A percentile compares a stretch with the other conserved stretches of the same genome.
Conservation (phyloP, 169 alveolate genomes). For the Plasmodium vinckei region DNA sequence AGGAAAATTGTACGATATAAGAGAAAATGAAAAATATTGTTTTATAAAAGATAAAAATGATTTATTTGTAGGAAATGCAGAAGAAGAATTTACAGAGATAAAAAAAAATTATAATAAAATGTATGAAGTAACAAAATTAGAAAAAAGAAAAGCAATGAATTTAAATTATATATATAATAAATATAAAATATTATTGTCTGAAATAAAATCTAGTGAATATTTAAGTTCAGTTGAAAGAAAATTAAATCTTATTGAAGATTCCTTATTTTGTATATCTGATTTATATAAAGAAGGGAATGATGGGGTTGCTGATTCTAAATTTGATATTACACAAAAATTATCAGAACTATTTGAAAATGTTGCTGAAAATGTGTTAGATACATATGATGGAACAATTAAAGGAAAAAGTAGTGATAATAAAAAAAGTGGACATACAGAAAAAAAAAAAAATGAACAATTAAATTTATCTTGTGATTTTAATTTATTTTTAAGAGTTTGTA, state of each 20-base stretch:
- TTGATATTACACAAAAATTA: background rate
- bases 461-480: slow-evolving; percentile 58
- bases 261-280: slow-evolving; percentile 18
- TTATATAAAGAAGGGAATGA: slow-evolving; percentile 24
- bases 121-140: background rate
- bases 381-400: slow-evolving; percentile 21
- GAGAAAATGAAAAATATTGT: no score
- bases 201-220: slow-evolving; percentile 62
- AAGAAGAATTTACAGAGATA: slow-evolving; percentile 1
- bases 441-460: slow-evolving; percentile 28
- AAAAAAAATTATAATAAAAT: slow-evolving; percentile 4
- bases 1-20: background rate
- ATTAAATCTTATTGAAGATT: slow-evolving; percentile 38
- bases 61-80: no score
- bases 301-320: slow-evolving; percentile 18
- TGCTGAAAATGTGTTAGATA: slow-evolving; percentile 26
- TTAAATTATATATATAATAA: slow-evolving; percentile 47
- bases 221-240: slow-evolving; percentile 29
- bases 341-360: slow-evolving; percentile 36
- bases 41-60: no score
- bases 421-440: slow-evolving; percentile 8
- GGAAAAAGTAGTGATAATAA: background rate
- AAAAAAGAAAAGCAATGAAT: slow-evolving; percentile 9
- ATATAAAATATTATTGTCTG: slow-evolving; percentile 48
- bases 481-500: slow-evolving; percentile 59